phyloP scores from a whole-genome alignment of 2,329 filamentous ascomycete species.

The Fusarium paranaense region DNA sequence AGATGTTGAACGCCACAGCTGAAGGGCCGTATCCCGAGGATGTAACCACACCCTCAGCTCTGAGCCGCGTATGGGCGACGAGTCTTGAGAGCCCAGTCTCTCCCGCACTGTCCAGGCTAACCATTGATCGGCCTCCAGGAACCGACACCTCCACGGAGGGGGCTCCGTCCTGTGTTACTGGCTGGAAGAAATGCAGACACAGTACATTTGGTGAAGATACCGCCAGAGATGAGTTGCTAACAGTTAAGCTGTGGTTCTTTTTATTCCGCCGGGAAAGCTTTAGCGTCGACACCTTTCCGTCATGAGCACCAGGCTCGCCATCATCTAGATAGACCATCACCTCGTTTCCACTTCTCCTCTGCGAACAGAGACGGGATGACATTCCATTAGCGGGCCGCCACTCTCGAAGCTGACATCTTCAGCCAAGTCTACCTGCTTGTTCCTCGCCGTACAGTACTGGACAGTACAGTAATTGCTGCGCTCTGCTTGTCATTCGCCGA shows the following conservation, averaged over 20 bases:
- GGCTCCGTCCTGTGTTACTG: not conserved
- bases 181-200: not conserved
- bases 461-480: not conserved
- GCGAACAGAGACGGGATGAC: constrained; percentile 17
- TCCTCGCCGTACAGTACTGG: not conserved
- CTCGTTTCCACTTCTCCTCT: not conserved
- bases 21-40: constrained; percentile 1
- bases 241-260: not conserved
- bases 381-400: not conserved
- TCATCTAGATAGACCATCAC: not conserved
- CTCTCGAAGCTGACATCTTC: not conserved
- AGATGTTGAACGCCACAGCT: not conserved
- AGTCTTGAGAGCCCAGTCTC: not conserved
- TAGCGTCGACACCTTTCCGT: not conserved
- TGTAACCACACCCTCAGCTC: not conserved
- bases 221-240: not conserved
- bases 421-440: not conserved
- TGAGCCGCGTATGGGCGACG: not conserved
- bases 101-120: constrained; percentile 18
- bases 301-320: constrained; percentile 1
- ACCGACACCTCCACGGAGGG: not conserved
- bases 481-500: constrained; percentile 1
- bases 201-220: not conserved
- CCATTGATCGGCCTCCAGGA: not conserved
- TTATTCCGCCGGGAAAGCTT: not conserved